Conservation (phyloP, 495 filamentous ascomycete species). For the Trichodelitschia bisporula region DNA sequence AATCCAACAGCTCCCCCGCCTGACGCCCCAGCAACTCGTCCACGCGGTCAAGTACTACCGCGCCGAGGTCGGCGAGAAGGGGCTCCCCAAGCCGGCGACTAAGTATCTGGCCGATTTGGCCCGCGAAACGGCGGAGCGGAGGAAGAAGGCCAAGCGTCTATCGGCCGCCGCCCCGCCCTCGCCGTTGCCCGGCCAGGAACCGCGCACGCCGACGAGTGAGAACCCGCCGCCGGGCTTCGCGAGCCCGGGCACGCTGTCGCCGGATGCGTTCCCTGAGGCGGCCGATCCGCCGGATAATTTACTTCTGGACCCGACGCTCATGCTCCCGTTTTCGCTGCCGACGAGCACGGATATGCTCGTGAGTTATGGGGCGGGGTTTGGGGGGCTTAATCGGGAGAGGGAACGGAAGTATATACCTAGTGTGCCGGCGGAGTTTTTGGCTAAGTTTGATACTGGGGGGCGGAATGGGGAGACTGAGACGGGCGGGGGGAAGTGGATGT, state of each 20-base stretch:
- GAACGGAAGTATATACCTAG: constrained; percentile 94
- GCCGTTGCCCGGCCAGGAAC: constrained; percentile 3
- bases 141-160: constrained; percentile 17
- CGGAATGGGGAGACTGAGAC: constrained; percentile 18
- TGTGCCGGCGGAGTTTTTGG: constrained; percentile 78
- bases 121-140: constrained; percentile 33
- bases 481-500: constrained; percentile 6
- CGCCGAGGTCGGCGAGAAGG: constrained; percentile 85
- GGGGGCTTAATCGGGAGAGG: constrained; percentile 72
- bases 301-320: constrained; percentile 68
- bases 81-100: constrained; percentile 59
- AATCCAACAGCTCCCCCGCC: constrained; percentile 58
- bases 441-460: constrained; percentile 44
- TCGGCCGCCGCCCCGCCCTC: constrained; percentile 11
- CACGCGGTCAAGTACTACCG: constrained; percentile 84
- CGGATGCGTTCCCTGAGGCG: constrained; percentile 12
- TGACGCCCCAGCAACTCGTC: constrained; percentile 74
- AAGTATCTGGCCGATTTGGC: constrained; percentile 68
- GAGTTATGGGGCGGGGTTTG: constrained; percentile 82
- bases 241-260: constrained; percentile 2
- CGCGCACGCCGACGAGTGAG: background rate
- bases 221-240: background rate
- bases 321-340: constrained; percentile 82
- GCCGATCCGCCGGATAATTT: constrained; percentile 41
- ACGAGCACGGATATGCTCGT: constrained; percentile 95